Base-by-base conservation (phyloP, 2,329 filamentous ascomycete species). In the Fusarium gaditjirri region DNA sequence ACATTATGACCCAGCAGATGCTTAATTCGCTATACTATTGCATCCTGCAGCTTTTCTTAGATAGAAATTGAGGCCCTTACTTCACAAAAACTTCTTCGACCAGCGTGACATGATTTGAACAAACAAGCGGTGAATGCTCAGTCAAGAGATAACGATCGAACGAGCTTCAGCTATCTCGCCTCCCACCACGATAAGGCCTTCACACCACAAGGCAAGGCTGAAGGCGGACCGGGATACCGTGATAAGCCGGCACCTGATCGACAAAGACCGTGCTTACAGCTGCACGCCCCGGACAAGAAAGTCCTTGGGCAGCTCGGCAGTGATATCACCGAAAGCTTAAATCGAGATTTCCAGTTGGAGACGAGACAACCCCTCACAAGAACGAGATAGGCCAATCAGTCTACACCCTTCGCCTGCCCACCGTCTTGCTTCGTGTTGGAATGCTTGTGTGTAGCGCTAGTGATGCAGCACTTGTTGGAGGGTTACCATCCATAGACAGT, bases 1-100 rank as follows among this genome's bases (percentile, higher is more conserved):
- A 53, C 7, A 64, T 69, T 53, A 68, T 58, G 65, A 68, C 64
- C 27, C 49, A 27, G 65, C 65, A 69, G 65, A 44, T 69, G 65
- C 65, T 44, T 68, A 69, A 68, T 68, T 49, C 39, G 41, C 31
- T 56, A 42, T 33, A 69, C 59, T 56, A 63, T 42, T 31, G 65
- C 65, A 68, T 64, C 33, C 36, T 68, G 65, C 65, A 49, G 17
- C n/a, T 44, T 55, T 53, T 62, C 46, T 49, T 64, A 68, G 65
- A 68, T 31, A 57, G 58, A 69, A 68, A 68, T 68, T 52, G 31
- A 58, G 57, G 64, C 25, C 25, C 68, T 46, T 13, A 68, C 39
- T 57, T 69, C 35, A 47, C 25, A 69, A 57, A 46, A 19, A 8
- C 11, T 46, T 23, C 11, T 29, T 25, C 27, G 31, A 54, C 33